These are phyloP conservation scores for Salvia hispanica DNA, from an alignment of 257 asterid species.

Conservation along the genomic window DNA sequence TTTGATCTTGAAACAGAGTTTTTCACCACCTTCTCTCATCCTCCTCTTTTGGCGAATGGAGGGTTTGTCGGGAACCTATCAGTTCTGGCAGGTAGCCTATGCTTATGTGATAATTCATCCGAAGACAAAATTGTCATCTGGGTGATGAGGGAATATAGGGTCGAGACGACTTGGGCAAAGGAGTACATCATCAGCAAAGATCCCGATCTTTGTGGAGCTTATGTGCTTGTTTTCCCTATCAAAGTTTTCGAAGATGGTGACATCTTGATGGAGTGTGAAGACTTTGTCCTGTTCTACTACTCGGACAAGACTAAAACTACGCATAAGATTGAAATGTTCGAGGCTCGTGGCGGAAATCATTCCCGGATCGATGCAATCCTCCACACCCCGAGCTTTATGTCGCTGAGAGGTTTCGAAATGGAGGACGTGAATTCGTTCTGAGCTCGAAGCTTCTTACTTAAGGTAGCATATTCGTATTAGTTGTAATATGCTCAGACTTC, in stretches of 20 bases:
- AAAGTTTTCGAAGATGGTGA: conserved; percentile 41
- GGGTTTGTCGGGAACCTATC: conserved; percentile 13
- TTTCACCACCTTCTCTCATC: no score
- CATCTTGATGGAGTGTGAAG: no score
- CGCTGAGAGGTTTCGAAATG: neutral
- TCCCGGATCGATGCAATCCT: conserved; percentile 5
- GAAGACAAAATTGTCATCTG: conserved; percentile 39
- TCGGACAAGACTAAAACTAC: conserved; percentile 25
- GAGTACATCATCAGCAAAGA: conserved; percentile 32
- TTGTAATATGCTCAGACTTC: no score
- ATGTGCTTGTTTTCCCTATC: conserved; percentile 27
- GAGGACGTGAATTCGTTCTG: neutral
- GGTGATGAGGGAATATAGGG: conserved; percentile 52
- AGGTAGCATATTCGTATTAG: no score
- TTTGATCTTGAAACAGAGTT: no score
- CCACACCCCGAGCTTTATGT: conserved; percentile 8
- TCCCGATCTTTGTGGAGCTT: conserved; percentile 12
- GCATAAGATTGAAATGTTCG: conserved; percentile 7
- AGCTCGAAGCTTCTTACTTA: neutral
- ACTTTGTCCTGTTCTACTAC: conserved; percentile 26
- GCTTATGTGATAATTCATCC: conserved; percentile 36
- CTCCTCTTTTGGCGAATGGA: neutral
- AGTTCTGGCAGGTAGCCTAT: conserved; percentile 26
- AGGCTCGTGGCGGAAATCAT: neutral
- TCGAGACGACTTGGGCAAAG: conserved; percentile 39